Percentiles rank a stretch among this genome's conserved stretches.
These are phyloP conservation scores for Dictyophora rubrovolvata DNA, from an alignment of 768 basidiomycete genomes.

Conservation along the genomic window DNA sequence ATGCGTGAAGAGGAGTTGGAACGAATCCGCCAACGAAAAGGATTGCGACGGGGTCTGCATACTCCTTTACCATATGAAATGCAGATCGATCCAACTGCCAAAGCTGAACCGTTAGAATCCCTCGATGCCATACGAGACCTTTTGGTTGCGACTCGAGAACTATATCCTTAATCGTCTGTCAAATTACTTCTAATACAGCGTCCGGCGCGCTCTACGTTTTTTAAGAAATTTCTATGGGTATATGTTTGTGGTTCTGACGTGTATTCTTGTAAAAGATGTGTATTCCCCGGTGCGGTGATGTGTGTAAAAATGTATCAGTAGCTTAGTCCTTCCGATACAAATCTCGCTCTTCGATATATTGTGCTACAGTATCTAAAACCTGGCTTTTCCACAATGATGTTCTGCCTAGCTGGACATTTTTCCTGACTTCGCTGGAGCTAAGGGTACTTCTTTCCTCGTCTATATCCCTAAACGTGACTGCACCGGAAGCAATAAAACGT, in stretches of 20 bases:
- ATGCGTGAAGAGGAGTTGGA: constrained; percentile 26
- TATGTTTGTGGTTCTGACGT: not conserved
- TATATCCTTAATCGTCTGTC: not conserved
- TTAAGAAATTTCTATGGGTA: not conserved
- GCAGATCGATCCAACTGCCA: not conserved
- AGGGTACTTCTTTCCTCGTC: constrained; percentile 42
- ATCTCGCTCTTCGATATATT: constrained; percentile 39
- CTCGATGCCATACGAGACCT: not conserved
- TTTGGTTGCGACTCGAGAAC: not conserved
- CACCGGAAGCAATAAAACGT: constrained; percentile 40
- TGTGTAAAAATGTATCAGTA: not conserved
- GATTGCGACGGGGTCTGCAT: constrained; percentile 16
- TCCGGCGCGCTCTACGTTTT: too few relatives aligned
- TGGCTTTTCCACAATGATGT: constrained; percentile 34
- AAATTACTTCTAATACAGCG: not conserved
- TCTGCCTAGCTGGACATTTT: constrained; percentile 22
- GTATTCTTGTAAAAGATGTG: not conserved
- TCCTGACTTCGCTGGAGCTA: constrained; percentile 64
- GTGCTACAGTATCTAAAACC: constrained; percentile 35
- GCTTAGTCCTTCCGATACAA: constrained; percentile 28
- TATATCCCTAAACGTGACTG: constrained; percentile 54
- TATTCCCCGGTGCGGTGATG: not conserved
- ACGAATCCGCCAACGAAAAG: constrained; percentile 23
- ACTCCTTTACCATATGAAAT: not conserved
- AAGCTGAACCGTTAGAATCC: not conserved